Conservation (phyloP, 805 yeast species). For the Lipomyces orientalis region DNA sequence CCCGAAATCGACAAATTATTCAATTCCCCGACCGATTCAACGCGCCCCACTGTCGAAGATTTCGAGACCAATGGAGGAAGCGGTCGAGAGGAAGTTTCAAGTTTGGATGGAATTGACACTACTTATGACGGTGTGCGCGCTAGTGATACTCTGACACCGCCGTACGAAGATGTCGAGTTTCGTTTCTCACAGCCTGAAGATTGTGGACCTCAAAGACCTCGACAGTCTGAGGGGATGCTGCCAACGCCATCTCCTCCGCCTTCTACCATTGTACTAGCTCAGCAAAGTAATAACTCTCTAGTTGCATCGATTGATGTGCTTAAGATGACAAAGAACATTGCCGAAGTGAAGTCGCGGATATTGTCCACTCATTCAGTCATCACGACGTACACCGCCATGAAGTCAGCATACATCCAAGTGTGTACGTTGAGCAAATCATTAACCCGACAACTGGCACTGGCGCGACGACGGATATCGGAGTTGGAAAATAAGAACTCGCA, state of each 20-base stretch:
- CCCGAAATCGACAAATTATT: not conserved
- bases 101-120: not conserved
- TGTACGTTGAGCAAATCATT: conserved; percentile 26
- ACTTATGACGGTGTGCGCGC: not conserved
- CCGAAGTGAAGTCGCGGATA: conserved; percentile 38
- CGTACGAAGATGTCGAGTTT: not conserved
- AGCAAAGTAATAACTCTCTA: conserved; percentile 4
- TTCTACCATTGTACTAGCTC: conserved; percentile 7
- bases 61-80: not conserved
- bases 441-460: conserved; percentile 19
- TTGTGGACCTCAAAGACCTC: not conserved
- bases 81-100: not conserved
- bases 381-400: conserved; percentile 42
- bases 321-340: conserved; percentile 13
- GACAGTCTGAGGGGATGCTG: not conserved
- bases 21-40: not conserved
- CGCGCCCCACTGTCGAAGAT: not conserved
- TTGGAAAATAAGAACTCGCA: conserved; percentile 10
- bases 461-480: conserved; percentile 12
- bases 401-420: conserved; percentile 41
- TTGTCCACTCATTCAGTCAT: conserved; percentile 39
- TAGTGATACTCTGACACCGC: not conserved
- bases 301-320: conserved; percentile 6
- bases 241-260: conserved; percentile 8
- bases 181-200: not conserved